These are phyloP conservation scores for Poa pratensis DNA, from an alignment of 176 grass and related monocot genomes.

Conservation along the genomic window DNA sequence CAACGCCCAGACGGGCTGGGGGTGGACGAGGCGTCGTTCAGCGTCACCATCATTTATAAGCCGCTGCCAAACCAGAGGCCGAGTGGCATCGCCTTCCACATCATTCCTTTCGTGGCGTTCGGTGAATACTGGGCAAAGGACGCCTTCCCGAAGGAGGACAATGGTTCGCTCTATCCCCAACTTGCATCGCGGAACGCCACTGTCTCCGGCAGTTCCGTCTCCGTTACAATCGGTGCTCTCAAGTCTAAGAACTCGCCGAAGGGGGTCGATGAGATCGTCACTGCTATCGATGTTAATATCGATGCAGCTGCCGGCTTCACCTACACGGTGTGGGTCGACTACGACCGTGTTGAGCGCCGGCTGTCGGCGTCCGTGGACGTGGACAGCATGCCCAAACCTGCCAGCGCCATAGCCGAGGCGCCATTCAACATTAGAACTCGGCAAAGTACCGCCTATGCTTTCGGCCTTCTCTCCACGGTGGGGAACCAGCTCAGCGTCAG, in stretches of 20 bases:
- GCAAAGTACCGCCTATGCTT: no score
- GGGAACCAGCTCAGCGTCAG: neutral
- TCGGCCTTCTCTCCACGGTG: neutral
- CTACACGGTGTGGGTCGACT: neutral
- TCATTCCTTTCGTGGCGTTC: neutral
- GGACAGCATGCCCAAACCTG: neutral
- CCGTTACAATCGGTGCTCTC: neutral
- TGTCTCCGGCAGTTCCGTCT: neutral
- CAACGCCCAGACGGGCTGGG: neutral
- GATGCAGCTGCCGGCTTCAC: neutral
- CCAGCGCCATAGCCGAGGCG: neutral
- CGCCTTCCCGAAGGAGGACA: neutral
- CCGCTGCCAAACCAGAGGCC: neutral
- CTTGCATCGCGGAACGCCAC: neutral
- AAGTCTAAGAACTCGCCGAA: neutral
- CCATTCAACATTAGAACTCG: no score
- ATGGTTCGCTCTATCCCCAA: neutral
- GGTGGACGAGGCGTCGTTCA: neutral
- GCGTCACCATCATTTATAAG: neutral
- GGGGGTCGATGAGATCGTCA: neutral
- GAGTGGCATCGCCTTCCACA: neutral
- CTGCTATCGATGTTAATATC: neutral
- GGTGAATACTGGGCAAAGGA: no score
- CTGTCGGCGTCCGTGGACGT: neutral
- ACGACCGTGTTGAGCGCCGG: neutral